These are phyloP conservation scores for Scheffersomyces stambukii DNA, from an alignment of 1,139 yeast species.

Conservation along the genomic window DNA sequence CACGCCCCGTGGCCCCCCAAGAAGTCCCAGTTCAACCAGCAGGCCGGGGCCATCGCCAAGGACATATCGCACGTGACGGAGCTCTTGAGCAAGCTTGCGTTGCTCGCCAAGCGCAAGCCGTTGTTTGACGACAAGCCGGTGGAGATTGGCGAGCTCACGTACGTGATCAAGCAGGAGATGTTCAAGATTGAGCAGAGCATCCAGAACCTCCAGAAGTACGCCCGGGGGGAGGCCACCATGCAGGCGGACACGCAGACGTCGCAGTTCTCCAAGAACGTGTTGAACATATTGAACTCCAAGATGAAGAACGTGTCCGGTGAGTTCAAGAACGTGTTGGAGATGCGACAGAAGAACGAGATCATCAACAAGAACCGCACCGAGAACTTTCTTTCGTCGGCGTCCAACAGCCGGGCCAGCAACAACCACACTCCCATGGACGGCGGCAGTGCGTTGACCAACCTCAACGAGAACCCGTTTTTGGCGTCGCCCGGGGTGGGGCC, in stretches of 20 bases:
- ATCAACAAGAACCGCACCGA: slow-evolving; percentile 80
- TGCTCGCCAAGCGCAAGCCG: slow-evolving; percentile 86
- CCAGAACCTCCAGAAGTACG: slow-evolving; percentile 57
- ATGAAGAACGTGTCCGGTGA: slow-evolving; percentile 91
- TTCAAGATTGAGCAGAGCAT: slow-evolving; percentile 78
- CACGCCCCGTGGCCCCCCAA: slow-evolving; percentile 14
- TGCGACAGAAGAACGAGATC: slow-evolving; percentile 80
- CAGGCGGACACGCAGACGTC: slow-evolving; percentile 55
- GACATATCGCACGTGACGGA: slow-evolving; percentile 90
- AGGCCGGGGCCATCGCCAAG: slow-evolving; percentile 81
- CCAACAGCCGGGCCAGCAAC: slow-evolving; percentile 24
- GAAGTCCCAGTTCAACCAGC: slow-evolving; percentile 69
- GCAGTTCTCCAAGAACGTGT: slow-evolving; percentile 81
- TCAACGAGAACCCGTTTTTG: slow-evolving; percentile 44
- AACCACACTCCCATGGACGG: slow-evolving; percentile 21
- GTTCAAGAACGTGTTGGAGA: slow-evolving; percentile 82
- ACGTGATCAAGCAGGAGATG: slow-evolving; percentile 89
- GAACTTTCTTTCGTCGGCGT: slow-evolving; percentile 61
- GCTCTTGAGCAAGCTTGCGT: slow-evolving; percentile 73
- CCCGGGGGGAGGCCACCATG: slow-evolving; percentile 44
- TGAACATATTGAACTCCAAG: slow-evolving; percentile 79
- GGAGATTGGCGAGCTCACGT: slow-evolving; percentile 89
- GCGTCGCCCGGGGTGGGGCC: slow-evolving; percentile 14
- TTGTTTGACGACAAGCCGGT: slow-evolving; percentile 91
- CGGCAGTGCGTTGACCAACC: slow-evolving; percentile 5